A percentile compares a stretch with the other conserved stretches of the same genome.
These are phyloP conservation scores for Tylopilus sp. DNA, from an alignment of 1,284 basidiomycete species.

Conservation along the genomic window DNA sequence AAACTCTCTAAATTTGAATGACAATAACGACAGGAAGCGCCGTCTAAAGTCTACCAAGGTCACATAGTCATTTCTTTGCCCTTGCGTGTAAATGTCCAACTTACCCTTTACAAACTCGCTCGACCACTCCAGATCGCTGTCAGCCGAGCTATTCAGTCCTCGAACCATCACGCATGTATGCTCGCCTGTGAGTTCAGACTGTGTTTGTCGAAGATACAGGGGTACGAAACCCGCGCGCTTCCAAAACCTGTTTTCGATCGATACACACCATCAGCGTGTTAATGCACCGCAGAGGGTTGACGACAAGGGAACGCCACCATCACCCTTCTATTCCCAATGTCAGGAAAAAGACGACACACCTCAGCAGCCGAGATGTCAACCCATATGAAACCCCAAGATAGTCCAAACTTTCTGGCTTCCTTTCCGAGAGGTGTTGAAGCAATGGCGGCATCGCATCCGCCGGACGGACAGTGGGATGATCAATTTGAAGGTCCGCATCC, in stretches of 20 bases:
- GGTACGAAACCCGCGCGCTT: slow-evolving; percentile 91
- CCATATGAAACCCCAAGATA: slow-evolving; percentile 98
- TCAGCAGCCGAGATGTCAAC: slow-evolving; percentile 81
- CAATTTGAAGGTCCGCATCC: slow-evolving; percentile 61
- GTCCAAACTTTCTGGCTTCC: slow-evolving; percentile 87
- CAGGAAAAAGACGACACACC: slow-evolving; percentile 39
- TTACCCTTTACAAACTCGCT: slow-evolving; percentile 85
- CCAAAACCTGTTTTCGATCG: slow-evolving; percentile 71
- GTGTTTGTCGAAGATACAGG: slow-evolving; percentile 89
- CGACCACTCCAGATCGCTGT: slow-evolving; percentile 74
- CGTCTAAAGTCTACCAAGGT: slow-evolving; percentile 75
- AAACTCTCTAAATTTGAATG: slow-evolving; percentile 95
- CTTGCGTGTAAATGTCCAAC: slow-evolving; percentile 13
- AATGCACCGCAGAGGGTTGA: neutral
- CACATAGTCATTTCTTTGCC: neutral
- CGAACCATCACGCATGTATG: slow-evolving; percentile 93
- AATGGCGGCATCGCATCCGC: slow-evolving; percentile 87
- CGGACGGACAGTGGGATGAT: slow-evolving; percentile 73
- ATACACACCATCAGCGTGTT: neutral
- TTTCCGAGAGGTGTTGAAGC: slow-evolving; percentile 86
- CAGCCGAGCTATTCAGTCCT: slow-evolving; percentile 68
- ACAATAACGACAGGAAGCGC: slow-evolving; percentile 86
- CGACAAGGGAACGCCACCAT: neutral
- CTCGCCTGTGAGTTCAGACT: slow-evolving; percentile 95
- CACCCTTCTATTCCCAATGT: neutral